Conservation (phyloP, 2,329 filamentous ascomycete species). For the Cercospora sp. region DNA sequence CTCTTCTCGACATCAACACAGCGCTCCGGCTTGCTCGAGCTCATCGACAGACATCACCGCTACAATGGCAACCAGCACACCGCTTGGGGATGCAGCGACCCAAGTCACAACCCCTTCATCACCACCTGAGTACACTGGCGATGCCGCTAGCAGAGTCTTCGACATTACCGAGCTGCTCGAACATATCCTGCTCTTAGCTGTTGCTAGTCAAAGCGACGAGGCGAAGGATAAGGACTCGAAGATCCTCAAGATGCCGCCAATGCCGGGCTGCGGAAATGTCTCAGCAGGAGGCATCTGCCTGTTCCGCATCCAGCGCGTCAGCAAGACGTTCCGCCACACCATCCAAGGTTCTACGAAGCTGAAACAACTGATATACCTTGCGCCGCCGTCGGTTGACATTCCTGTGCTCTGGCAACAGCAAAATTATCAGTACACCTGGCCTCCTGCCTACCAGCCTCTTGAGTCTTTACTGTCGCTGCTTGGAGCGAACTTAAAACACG, state of each 20-base stretch:
- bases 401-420: too few species aligned
- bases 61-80: too few species aligned
- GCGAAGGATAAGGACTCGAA: not conserved
- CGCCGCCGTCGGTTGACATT: not conserved
- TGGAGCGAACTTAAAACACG: too few species aligned
- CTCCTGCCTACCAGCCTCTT: not conserved
- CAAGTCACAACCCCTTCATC: not conserved
- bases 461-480: too few species aligned
- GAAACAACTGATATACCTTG: constrained; percentile 2
- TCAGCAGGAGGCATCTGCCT: not conserved
- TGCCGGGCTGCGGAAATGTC: not conserved
- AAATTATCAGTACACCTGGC: too few species aligned
- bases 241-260: too few species aligned
- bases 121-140: not conserved
- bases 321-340: not conserved
- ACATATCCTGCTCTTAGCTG: not conserved
- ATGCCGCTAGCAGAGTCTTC: not conserved
- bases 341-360: constrained; percentile 2
- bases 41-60: too few species aligned
- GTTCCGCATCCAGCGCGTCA: not conserved
- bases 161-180: not conserved
- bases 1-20: too few species aligned
- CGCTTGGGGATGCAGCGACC: too few species aligned
- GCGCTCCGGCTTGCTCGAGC: too few species aligned
- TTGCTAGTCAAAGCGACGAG: not conserved